phyloP scores from a whole-genome alignment of 2,329 filamentous ascomycete species.

The Drechslerella coelobrocha region DNA sequence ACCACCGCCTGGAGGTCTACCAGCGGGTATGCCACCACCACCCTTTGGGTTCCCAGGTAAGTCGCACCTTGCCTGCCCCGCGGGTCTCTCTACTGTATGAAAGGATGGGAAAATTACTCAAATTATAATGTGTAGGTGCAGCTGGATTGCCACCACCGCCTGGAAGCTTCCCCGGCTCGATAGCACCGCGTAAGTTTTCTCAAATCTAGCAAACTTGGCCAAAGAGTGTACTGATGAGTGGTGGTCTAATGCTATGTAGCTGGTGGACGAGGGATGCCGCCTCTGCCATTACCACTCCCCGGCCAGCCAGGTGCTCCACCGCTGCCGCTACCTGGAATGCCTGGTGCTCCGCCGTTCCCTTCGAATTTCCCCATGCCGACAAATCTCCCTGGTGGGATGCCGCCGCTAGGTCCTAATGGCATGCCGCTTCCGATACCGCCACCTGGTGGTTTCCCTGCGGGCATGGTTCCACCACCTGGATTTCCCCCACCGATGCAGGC shows the following conservation, averaged over 20 bases:
- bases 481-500: conserved; percentile 14
- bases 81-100: too few species aligned
- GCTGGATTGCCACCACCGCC: conserved; percentile 45
- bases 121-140: conserved; percentile 9
- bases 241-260: conserved; percentile 16
- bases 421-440: conserved; percentile 43
- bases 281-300: conserved; percentile 42
- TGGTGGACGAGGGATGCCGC: conserved; percentile 49
- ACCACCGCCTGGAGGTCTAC: conserved; percentile 57
- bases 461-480: conserved; percentile 38
- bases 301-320: conserved; percentile 43
- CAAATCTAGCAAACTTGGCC: not conserved
- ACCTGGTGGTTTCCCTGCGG: conserved; percentile 30
- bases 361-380: conserved; percentile 60
- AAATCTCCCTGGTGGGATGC: conserved; percentile 22
- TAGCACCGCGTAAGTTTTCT: conserved; percentile 53
- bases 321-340: conserved; percentile 44
- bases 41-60: conserved; percentile 71
- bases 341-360: conserved; percentile 55
- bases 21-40: conserved; percentile 61
- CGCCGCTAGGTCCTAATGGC: conserved; percentile 43
- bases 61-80: conserved; percentile 40
- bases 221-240: not conserved
- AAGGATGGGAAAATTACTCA: conserved; percentile 7
- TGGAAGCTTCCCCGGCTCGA: conserved; percentile 55